phyloP scores from a whole-genome alignment of 225 moss, liverwort and hornwort species.

The Bryum argenteum region DNA sequence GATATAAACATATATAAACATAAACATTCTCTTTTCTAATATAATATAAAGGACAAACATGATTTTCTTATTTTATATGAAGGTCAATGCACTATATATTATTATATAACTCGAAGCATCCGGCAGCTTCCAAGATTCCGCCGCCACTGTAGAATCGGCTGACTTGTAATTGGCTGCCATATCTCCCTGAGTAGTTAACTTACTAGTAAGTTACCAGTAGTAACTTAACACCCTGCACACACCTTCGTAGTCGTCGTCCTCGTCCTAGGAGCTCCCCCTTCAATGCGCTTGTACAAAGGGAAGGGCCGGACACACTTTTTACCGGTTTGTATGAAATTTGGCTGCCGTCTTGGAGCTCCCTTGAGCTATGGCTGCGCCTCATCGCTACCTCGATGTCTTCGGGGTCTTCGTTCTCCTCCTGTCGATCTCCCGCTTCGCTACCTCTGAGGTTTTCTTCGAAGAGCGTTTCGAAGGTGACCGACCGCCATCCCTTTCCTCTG shows the following conservation, averaged over 20 bases:
- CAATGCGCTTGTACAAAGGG: neutral
- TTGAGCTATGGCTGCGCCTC: conserved; percentile 29
- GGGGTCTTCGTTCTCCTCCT: neutral
- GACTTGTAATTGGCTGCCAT: neutral
- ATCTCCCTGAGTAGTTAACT: neutral
- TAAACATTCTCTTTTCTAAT: no score
- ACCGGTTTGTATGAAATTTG: neutral
- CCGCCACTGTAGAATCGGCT: conserved; percentile 20
- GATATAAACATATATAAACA: no score
- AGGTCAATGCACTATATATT: no score
- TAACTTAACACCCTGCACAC: no score
- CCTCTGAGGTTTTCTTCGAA: conserved; percentile 41
- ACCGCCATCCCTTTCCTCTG: neutral
- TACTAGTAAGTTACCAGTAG: neutral
- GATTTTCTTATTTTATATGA: no score
- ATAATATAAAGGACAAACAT: no score
- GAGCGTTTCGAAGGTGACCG: conserved; percentile 42
- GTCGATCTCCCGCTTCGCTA: conserved; percentile 7
- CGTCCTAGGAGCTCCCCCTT: neutral
- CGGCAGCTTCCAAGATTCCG: neutral
- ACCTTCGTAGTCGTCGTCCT: neutral
- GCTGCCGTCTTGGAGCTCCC: neutral
- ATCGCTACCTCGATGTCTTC: neutral
- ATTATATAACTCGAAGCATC: no score
- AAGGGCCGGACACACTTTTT: neutral